Evolutionary conservation across 805 yeast species (phyloP).

Genomic region (Ogataea degrootiae): DNA sequence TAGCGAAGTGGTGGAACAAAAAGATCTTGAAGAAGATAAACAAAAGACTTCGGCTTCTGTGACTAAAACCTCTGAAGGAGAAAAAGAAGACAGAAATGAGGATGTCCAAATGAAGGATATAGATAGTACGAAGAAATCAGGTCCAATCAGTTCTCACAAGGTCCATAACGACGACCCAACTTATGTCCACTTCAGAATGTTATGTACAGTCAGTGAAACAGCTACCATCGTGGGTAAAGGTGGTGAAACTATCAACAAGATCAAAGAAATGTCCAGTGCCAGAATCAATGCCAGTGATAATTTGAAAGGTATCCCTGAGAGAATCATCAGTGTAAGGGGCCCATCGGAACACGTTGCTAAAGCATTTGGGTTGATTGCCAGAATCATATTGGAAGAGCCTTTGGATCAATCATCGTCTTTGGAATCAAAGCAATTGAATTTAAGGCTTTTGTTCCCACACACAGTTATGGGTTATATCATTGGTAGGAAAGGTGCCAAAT

Average conservation of each 20-base stretch:
- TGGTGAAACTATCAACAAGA: conserved; percentile 66
- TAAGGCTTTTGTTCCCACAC: conserved; percentile 70
- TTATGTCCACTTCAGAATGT: conserved; percentile 65
- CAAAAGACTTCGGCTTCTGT: conserved; percentile 39
- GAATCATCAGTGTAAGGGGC: conserved; percentile 72
- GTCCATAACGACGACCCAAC: conserved; percentile 47
- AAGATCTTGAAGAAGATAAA: conserved; percentile 38
- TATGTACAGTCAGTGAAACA: conserved; percentile 72
- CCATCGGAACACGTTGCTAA: conserved; percentile 73
- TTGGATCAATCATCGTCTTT: conserved; percentile 57
- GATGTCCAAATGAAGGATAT: conserved; percentile 4
- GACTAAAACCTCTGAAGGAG: conserved; percentile 3
- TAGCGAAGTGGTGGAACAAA: conserved; percentile 46
- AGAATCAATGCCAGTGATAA: conserved; percentile 71
- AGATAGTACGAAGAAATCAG: conserved; percentile 6
- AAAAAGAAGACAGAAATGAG: conserved; percentile 2
- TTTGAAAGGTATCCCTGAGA: conserved; percentile 63
- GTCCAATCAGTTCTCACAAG: conserved; percentile 20
- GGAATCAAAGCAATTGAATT: conserved; percentile 47
- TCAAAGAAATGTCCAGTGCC: conserved; percentile 59
- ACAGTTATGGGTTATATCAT: conserved; percentile 76
- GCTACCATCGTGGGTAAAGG: conserved; percentile 72
- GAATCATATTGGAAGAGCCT: conserved; percentile 64
- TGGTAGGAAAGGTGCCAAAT: conserved; percentile 69
- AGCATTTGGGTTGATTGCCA: conserved; percentile 70